A percentile compares a stretch with the other conserved stretches of the same genome.
Conservation (phyloP, 1,139 yeast genomes). For the Yueomyces sp. region DNA sequence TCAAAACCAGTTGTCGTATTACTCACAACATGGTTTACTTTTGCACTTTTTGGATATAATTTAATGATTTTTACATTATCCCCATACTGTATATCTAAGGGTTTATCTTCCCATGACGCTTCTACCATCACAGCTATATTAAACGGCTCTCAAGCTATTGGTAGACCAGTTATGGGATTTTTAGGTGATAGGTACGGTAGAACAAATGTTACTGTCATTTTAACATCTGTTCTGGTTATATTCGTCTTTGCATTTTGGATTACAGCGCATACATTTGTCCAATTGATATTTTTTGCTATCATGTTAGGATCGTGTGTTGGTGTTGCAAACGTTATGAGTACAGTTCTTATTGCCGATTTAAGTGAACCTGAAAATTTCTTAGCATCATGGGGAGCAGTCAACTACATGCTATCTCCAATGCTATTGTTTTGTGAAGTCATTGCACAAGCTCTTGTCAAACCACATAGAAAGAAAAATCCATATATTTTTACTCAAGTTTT, state of each 20-base stretch:
- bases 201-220: slow-evolving; percentile 33
- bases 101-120: slow-evolving; percentile 42
- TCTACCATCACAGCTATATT: slow-evolving; percentile 48
- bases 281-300: slow-evolving; percentile 41
- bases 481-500: slow-evolving; percentile 49
- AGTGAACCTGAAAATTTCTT: slow-evolving; percentile 36
- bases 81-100: slow-evolving; percentile 48
- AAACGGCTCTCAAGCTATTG: slow-evolving; percentile 52
- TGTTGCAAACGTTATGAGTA: slow-evolving; percentile 50
- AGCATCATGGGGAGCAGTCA: slow-evolving; percentile 49
- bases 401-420: slow-evolving; percentile 34
- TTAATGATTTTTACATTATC: slow-evolving; percentile 50
- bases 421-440: slow-evolving; percentile 39
- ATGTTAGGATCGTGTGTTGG: slow-evolving; percentile 47
- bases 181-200: slow-evolving; percentile 49
- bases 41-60: slow-evolving; percentile 45
- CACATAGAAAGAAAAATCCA: slow-evolving; percentile 27
- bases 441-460: slow-evolving; percentile 35
- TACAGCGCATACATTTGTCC: slow-evolving; percentile 36
- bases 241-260: slow-evolving; percentile 30
- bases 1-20: slow-evolving; percentile 12
- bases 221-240: slow-evolving; percentile 18
- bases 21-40: slow-evolving; percentile 43
- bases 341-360: slow-evolving; percentile 48
- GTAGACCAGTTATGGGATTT: slow-evolving; percentile 52